These are phyloP conservation scores for Chytriomyces sp. DNA, from an alignment of 192 early-diverging fungal genomes.

Conservation along the genomic window DNA sequence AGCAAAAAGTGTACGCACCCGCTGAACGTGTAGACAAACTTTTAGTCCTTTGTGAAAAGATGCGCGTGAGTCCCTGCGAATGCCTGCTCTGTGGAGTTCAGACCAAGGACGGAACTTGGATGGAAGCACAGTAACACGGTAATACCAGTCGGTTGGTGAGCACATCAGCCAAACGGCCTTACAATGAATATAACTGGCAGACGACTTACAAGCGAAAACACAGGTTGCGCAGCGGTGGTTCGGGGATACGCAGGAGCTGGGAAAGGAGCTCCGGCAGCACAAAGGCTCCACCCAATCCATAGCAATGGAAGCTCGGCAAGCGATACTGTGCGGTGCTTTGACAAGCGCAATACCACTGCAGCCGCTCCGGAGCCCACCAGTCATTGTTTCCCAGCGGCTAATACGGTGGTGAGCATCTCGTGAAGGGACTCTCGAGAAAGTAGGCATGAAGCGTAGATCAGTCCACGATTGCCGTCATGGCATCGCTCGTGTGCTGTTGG, in stretches of 20 bases:
- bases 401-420: neutral
- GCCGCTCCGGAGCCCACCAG: neutral
- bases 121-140: neutral
- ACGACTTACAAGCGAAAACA: neutral
- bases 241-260: neutral
- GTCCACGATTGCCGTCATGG: too few species aligned
- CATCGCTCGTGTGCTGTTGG: too few species aligned
- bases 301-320: neutral
- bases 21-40: neutral
- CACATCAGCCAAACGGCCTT: neutral
- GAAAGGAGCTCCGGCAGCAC: neutral
- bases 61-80: slow-evolving; percentile 16
- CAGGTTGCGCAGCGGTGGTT: neutral
- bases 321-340: too few species aligned
- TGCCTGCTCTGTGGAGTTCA: neutral
- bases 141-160: neutral
- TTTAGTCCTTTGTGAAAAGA: neutral
- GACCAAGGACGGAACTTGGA: neutral
- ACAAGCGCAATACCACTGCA: neutral
- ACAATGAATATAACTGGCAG: neutral
- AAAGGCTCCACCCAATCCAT: neutral
- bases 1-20: too few species aligned
- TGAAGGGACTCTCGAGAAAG: neutral
- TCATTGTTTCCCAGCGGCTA: neutral
- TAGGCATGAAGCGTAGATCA: too few species aligned